A percentile compares a stretch with the other conserved stretches of the same genome.
Conservation (phyloP, 805 yeast species). For the Naumovozyma baii region DNA sequence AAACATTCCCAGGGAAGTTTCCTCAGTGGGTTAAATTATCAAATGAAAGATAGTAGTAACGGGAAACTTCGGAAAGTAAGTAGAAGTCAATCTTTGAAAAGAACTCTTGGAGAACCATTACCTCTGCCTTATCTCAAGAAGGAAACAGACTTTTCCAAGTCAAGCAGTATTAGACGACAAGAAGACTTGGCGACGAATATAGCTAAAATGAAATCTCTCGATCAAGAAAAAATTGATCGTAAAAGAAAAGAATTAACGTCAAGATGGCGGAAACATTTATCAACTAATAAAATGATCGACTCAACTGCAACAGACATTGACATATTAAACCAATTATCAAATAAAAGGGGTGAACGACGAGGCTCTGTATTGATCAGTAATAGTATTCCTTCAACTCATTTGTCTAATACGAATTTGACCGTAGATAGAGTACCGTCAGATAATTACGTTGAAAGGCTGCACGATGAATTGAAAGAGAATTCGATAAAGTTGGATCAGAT, state of each 20-base stretch:
- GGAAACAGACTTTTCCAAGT: not conserved
- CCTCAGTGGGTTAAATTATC: not conserved
- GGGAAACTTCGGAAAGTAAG: constrained; percentile 1
- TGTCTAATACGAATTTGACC: not conserved
- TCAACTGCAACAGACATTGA: not conserved
- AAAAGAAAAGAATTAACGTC: constrained; percentile 9
- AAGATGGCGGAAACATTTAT: constrained; percentile 12
- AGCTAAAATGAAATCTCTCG: not conserved
- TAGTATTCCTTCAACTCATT: not conserved
- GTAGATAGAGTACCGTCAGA: not conserved
- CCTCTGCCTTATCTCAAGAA: constrained; percentile 30
- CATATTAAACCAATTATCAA: too few species aligned
- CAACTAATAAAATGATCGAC: constrained; percentile 6
- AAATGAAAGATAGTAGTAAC: too few species aligned
- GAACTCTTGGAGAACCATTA: constrained; percentile 31
- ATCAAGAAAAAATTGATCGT: constrained; percentile 2
- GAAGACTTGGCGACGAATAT: not conserved
- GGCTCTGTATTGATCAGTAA: not conserved
- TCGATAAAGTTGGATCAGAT: not conserved
- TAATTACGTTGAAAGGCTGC: constrained; percentile 7
- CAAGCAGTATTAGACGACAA: too few species aligned
- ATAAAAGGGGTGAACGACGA: not conserved
- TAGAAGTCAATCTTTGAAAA: constrained; percentile 6
- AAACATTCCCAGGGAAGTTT: too few species aligned
- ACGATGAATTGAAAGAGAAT: constrained; percentile 9